Evolutionary conservation across 2,329 filamentous ascomycete species (phyloP), one percentile per base, ranked within the genome.

Genomic region (Phyllosticta citriasiana): DNA sequence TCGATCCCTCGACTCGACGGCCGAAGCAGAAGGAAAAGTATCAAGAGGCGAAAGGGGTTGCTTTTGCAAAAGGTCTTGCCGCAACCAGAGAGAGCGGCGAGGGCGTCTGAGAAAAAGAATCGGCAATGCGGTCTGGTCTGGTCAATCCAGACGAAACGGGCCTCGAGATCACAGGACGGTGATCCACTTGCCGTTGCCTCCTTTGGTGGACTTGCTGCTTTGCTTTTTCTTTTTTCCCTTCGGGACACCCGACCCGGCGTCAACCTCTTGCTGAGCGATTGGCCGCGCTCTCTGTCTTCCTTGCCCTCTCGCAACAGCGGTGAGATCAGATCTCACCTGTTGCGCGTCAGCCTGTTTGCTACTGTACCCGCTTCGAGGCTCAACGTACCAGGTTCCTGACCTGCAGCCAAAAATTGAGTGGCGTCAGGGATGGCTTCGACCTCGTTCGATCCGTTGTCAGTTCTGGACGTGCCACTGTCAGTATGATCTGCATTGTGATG

Each of bases 401-500:
- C 60, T 61, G 60, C 60, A 61, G 60, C 60, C 60, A 57, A 61
- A 35, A 61, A 61, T 61, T 61, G 60, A 53, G 55, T 61, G 60
- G 60, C 60, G 60, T 61, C 60, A 24, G 54, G 50, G 50, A 26
- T 57, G 50, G 57, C 57, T 35, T 35, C 33, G 14, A 35, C 33
- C 33, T 35, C 33, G 33, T 35, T 59, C 57, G 58, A 60, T 53
- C 50, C 52, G 35, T 60, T 40, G 58, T 60, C 58, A 9, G 14
- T 35, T 12, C 33, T 35, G 33, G 33, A 35, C 33, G 33, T 60
- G 53, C 25, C 25, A 53, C 53, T 55, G 58, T 60, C 58, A 60
- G 58, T 60, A 4, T 5, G 53, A 60, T 60, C 58, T 60, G 58
- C 58, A 47, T 30, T 6, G 4, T 35, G 33, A 22, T 35, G 33